These are phyloP conservation scores for Kodamaea ohmeri DNA, from an alignment of 1,139 yeast species.

Conservation along the genomic window DNA sequence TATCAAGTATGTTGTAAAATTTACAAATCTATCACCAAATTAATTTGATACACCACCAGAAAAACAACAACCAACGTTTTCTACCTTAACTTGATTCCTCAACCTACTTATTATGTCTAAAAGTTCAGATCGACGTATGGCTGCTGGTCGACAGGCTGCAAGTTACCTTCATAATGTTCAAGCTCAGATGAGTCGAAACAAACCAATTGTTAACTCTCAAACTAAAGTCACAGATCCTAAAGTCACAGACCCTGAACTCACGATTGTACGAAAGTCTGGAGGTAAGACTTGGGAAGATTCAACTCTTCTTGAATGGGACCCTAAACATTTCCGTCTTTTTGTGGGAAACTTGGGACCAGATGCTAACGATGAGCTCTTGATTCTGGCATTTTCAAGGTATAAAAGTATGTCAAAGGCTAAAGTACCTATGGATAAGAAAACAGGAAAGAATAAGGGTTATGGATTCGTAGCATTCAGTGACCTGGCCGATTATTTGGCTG, in stretches of 20 bases:
- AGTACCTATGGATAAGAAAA: conserved; percentile 49
- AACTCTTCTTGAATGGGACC: conserved; percentile 57
- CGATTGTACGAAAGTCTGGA: conserved; percentile 28
- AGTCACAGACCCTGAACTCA: neutral
- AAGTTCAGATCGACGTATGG: conserved; percentile 52
- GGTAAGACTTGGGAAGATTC: conserved; percentile 47
- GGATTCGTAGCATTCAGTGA: conserved; percentile 68
- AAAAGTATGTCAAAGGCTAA: conserved; percentile 51
- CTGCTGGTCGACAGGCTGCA: conserved; percentile 47
- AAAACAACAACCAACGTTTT: too few species aligned
- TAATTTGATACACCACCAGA: too few species aligned
- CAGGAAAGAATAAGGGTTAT: conserved; percentile 55
- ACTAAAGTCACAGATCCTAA: conserved; percentile 2
- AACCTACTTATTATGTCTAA: neutral
- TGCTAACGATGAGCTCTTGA: conserved; percentile 55
- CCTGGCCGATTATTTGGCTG: conserved; percentile 62
- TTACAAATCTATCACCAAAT: too few species aligned
- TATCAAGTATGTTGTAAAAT: too few species aligned
- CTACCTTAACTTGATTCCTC: too few species aligned
- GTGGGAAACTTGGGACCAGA: conserved; percentile 75
- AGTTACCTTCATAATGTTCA: conserved; percentile 33
- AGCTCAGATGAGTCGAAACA: conserved; percentile 4
- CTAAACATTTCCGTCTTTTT: conserved; percentile 66
- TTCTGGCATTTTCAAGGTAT: conserved; percentile 50
- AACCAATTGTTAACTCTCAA: conserved; percentile 3